Percentiles rank a stretch among this genome's conserved stretches.
Evolutionary conservation across 306 rosid genomes (phyloP).

Genomic region (Nissolia schottii): DNA sequence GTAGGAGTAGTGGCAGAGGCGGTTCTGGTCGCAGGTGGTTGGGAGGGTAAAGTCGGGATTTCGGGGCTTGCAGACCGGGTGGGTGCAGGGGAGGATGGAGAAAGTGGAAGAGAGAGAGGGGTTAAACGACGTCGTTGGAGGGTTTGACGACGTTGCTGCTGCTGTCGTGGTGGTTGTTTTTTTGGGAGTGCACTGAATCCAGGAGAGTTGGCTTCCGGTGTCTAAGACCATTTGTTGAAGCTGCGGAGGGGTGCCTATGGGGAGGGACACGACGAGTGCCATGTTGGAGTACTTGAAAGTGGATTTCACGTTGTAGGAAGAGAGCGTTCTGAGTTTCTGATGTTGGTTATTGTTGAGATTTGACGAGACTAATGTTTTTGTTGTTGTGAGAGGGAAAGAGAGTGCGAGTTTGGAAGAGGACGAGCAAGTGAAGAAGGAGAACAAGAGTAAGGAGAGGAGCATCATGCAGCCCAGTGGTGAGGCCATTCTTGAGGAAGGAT

Average conservation of each 20-base stretch:
- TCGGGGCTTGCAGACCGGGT: conserved; percentile 82
- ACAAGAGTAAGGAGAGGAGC: not conserved
- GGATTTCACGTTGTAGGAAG: conserved; percentile 40
- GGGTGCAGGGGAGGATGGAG: conserved; percentile 62
- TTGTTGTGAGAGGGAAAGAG: conserved; percentile 48
- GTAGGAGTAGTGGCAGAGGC: conserved; percentile 88
- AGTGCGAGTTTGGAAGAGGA: conserved; percentile 27
- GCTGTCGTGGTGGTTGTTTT: conserved; percentile 22
- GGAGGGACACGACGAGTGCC: conserved; percentile 72
- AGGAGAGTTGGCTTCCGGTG: conserved; percentile 95
- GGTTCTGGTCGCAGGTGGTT: conserved; percentile 78
- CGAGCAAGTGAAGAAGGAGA: conserved; percentile 8
- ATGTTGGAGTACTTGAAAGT: conserved; percentile 61
- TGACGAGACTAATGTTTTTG: not conserved
- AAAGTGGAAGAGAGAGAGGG: conserved; percentile 89
- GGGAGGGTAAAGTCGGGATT: conserved; percentile 90
- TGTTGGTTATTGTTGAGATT: not conserved
- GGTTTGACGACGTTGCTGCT: conserved; percentile 18
- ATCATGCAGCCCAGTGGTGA: conserved; percentile 26
- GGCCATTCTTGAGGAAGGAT: conserved; percentile 30
- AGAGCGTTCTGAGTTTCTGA: conserved; percentile 5
- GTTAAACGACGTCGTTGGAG: conserved; percentile 51
- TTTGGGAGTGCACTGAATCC: conserved; percentile 60
- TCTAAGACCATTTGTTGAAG: conserved; percentile 72
- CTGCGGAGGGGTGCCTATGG: conserved; percentile 93